Percentiles rank a stretch among this genome's conserved stretches.
phyloP scores from a whole-genome alignment of 176 grass and related monocot genomes.

The Triticum urartu region DNA sequence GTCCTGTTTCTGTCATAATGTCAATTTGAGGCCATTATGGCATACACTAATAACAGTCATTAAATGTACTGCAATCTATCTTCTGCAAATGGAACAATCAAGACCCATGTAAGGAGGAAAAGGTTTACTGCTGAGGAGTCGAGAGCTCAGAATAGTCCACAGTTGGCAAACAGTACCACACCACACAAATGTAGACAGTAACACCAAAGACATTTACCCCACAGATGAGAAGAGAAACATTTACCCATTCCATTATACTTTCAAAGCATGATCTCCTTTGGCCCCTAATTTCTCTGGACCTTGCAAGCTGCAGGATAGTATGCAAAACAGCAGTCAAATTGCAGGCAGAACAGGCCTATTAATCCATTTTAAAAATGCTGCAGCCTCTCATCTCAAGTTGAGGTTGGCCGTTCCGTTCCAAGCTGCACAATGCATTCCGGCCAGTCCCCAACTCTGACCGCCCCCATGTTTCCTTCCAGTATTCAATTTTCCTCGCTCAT shows the following conservation, averaged over 20 bases:
- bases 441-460: constrained; percentile 43
- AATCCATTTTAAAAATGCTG: not conserved
- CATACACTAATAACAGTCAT: constrained; percentile 24
- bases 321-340: not conserved
- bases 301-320: not conserved
- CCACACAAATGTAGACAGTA: not conserved
- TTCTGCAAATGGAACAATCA: constrained; percentile 33
- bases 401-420: constrained; percentile 10
- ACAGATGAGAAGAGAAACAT: not conserved
- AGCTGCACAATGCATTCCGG: constrained; percentile 17
- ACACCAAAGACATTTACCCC: not conserved
- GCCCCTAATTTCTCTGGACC: not conserved
- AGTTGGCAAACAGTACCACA: not conserved
- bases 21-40: not conserved
- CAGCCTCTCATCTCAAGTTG: not conserved
- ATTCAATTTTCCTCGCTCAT: constrained; percentile 8
- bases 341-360: not conserved
- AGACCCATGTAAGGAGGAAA: not conserved
- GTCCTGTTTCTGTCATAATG: constrained; percentile 6
- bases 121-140: not conserved
- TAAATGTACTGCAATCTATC: not conserved
- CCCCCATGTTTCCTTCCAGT: constrained; percentile 34
- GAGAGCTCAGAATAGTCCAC: constrained; percentile 19
- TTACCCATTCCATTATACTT: not conserved
- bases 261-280: not conserved